phyloP scores from a whole-genome alignment of 1,284 basidiomycete species.

The Apiotrichum porosum region DNA sequence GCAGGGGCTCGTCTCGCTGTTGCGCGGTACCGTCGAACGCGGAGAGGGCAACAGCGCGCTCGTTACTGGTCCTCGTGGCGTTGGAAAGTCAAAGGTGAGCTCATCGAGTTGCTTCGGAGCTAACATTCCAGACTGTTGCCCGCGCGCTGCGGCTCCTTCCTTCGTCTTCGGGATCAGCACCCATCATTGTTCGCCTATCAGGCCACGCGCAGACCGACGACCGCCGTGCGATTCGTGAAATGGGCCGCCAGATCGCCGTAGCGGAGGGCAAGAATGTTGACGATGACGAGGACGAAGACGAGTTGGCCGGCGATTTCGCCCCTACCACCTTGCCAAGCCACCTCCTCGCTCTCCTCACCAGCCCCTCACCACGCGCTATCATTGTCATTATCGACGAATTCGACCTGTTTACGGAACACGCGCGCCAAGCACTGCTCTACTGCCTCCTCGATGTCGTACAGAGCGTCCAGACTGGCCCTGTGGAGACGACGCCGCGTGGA shows the following conservation, averaged over 20 bases:
- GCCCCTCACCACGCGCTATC: constrained; percentile 71
- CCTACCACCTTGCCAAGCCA: constrained; percentile 61
- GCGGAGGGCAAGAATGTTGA: constrained; percentile 46
- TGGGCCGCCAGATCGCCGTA: constrained; percentile 65
- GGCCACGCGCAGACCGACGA: constrained; percentile 80
- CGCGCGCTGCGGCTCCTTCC: constrained; percentile 36
- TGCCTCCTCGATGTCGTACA: constrained; percentile 62
- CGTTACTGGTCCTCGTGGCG: constrained; percentile 72
- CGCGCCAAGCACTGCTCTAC: constrained; percentile 80
- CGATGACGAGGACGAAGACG: constrained; percentile 44
- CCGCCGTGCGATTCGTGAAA: constrained; percentile 83
- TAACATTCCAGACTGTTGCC: constrained; percentile 31
- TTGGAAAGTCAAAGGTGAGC: constrained; percentile 74
- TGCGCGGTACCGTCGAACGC: constrained; percentile 66
- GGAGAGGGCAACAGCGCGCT: constrained; percentile 88
- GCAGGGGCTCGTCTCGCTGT: constrained; percentile 55
- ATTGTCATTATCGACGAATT: constrained; percentile 82
- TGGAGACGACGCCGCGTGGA: constrained; percentile 52
- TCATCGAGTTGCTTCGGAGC: not conserved
- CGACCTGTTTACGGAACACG: constrained; percentile 82
- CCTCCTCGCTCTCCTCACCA: constrained; percentile 70
- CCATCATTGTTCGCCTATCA: constrained; percentile 75
- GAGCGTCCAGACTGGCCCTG: constrained; percentile 47
- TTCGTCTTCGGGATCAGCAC: constrained; percentile 45
- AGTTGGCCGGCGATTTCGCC: constrained; percentile 47